A percentile compares a stretch with the other conserved stretches of the same genome.
Evolutionary conservation across 2,329 filamentous ascomycete genomes (phyloP).

Genomic region (Ophiostoma tasmaniense): DNA sequence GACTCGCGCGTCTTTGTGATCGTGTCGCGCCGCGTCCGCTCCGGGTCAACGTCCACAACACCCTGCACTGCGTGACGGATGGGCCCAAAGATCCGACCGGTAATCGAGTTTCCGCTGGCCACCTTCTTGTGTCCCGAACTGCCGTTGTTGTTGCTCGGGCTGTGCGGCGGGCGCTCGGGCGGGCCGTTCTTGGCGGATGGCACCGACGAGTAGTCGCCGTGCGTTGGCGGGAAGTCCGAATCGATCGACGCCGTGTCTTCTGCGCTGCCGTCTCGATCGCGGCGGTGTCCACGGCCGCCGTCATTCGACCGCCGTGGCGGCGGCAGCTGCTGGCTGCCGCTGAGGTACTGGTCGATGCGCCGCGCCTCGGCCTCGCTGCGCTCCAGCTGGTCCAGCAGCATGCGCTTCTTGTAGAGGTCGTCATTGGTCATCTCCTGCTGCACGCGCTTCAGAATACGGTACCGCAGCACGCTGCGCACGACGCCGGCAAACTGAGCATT

Average conservation of each 20-base stretch:
- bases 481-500: slow-evolving; percentile 95
- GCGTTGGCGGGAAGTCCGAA: slow-evolving; percentile 88
- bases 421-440: slow-evolving; percentile 97
- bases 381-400: slow-evolving; percentile 79
- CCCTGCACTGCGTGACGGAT: slow-evolving; percentile 94
- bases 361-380: slow-evolving; percentile 86
- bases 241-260: slow-evolving; percentile 88
- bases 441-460: slow-evolving; percentile 84
- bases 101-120: slow-evolving; percentile 79
- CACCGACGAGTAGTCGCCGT: slow-evolving; percentile 60
- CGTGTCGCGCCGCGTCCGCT: slow-evolving; percentile 81
- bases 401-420: slow-evolving; percentile 78
- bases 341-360: slow-evolving; percentile 84
- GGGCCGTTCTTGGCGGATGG: slow-evolving; percentile 68
- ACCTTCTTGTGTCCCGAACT: slow-evolving; percentile 63
- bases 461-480: slow-evolving; percentile 78
- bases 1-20: slow-evolving; percentile 94
- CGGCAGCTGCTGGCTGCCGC: slow-evolving; percentile 26
- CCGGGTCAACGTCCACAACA: slow-evolving; percentile 91
- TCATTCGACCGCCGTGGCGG: not conserved
- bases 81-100: slow-evolving; percentile 86
- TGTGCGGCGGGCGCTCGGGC: slow-evolving; percentile 36
- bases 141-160: slow-evolving; percentile 18
- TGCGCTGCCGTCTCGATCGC: slow-evolving; percentile 50
- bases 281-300: slow-evolving; percentile 30